A percentile compares a stretch with the other conserved stretches of the same genome.
These are phyloP conservation scores for Corymbia calophylla DNA, from an alignment of 441 rosid genomes.

Conservation along the genomic window DNA sequence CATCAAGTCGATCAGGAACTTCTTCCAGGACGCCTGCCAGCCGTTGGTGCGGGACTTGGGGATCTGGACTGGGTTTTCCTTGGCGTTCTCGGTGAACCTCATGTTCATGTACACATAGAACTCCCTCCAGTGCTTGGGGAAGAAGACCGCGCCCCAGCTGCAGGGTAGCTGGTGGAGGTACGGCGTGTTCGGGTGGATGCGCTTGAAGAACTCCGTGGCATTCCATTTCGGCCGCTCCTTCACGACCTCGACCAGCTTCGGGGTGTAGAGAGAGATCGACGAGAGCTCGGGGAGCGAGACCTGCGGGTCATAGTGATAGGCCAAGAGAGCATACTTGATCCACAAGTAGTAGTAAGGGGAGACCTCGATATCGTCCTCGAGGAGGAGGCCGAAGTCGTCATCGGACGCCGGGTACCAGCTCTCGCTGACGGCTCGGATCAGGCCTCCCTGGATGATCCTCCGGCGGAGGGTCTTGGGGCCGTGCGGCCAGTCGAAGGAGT, in stretches of 20 bases:
- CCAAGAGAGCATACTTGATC: slow-evolving; percentile 87
- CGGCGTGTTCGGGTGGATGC: slow-evolving; percentile 84
- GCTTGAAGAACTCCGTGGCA: slow-evolving; percentile 77
- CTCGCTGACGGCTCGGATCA: slow-evolving; percentile 98
- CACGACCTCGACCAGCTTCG: slow-evolving; percentile 77
- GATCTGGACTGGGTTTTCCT: slow-evolving; percentile 85
- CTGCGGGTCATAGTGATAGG: slow-evolving; percentile 92
- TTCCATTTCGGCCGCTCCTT: slow-evolving; percentile 96
- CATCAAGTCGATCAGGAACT: slow-evolving; percentile 95
- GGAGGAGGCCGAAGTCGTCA: slow-evolving; percentile 80
- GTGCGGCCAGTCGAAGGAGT: slow-evolving; percentile 82
- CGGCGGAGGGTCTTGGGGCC: slow-evolving; percentile 81
- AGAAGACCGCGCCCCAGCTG: slow-evolving; percentile 99
- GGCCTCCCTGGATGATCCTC: slow-evolving; percentile 96
- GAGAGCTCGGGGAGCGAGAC: slow-evolving; percentile 81
- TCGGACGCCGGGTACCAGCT: slow-evolving; percentile 97
- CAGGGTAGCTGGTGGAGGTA: slow-evolving; percentile 94
- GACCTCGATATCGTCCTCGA: slow-evolving; percentile 95
- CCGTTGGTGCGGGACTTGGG: slow-evolving; percentile 94
- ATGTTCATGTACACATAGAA: slow-evolving; percentile 97
- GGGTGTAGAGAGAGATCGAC: slow-evolving; percentile 88
- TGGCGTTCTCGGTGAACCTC: slow-evolving; percentile 90
- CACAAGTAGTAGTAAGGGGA: slow-evolving; percentile 92
- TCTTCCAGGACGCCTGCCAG: slow-evolving; percentile 99
- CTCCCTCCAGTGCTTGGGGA: slow-evolving; percentile 98